A percentile compares a stretch with the other conserved stretches of the same genome.
These are phyloP conservation scores for Colletotrichum sp. DNA, from an alignment of 2,329 filamentous ascomycete genomes.

Conservation along the genomic window DNA sequence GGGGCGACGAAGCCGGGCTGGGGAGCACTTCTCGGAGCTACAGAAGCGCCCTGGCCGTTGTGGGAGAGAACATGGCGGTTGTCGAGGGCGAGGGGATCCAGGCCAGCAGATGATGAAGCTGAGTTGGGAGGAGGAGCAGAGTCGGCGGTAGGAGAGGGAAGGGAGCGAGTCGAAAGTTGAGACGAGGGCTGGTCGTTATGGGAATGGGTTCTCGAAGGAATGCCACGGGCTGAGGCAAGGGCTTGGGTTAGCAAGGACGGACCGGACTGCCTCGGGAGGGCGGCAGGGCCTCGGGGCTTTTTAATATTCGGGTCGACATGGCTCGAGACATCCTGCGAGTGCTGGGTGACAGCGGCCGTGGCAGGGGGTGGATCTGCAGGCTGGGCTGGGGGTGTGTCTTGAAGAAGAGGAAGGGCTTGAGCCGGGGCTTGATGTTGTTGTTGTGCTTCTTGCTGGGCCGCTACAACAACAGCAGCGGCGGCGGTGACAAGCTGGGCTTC, in stretches of 20 bases:
- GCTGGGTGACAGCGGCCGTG: constrained; percentile 22
- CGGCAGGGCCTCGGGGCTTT: constrained; percentile 49
- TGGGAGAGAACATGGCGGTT: constrained; percentile 37
- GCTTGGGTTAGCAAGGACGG: constrained; percentile 63
- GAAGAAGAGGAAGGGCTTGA: constrained; percentile 24
- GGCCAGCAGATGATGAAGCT: constrained; percentile 27
- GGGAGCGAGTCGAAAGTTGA: constrained; percentile 9
- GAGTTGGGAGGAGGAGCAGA: neutral
- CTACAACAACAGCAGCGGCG: neutral
- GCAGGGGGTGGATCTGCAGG: constrained; percentile 22
- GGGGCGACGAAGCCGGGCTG: constrained; percentile 28
- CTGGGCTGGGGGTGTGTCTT: constrained; percentile 19
- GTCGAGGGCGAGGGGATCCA: constrained; percentile 5
- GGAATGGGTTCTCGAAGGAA: constrained; percentile 28
- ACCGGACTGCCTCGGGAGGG: constrained; percentile 47
- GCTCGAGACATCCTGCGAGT: constrained; percentile 25
- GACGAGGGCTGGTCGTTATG: constrained; percentile 7
- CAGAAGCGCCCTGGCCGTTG: constrained; percentile 37
- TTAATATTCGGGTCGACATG: constrained; percentile 47
- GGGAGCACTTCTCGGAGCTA: constrained; percentile 39
- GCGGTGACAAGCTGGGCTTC: neutral
- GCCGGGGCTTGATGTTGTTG: constrained; percentile 17
- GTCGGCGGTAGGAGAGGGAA: constrained; percentile 2
- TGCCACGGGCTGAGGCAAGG: constrained; percentile 63
- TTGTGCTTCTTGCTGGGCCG: neutral